Evolutionary conservation across 768 basidiomycete genomes (phyloP).

Genomic region (Ephemerocybe angulata): DNA sequence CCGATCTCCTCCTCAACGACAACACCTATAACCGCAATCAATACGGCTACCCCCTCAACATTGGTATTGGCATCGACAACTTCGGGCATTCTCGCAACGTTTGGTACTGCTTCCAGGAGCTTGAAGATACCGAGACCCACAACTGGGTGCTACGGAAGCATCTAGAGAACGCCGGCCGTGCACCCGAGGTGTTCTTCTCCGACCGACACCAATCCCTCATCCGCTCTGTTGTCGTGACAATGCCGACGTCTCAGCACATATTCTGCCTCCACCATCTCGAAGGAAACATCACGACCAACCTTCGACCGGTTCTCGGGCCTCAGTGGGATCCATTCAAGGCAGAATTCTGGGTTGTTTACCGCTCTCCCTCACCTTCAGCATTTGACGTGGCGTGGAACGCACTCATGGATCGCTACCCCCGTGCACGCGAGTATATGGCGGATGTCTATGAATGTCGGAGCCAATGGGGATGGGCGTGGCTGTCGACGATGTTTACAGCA

Average conservation of each 20-base stretch:
- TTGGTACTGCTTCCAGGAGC: constrained; percentile 23
- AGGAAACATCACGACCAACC: constrained; percentile 21
- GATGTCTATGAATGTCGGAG: constrained; percentile 25
- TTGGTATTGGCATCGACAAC: constrained; percentile 21
- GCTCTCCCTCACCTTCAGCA: constrained; percentile 23
- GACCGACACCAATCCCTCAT: constrained; percentile 13
- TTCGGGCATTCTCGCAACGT: constrained; percentile 14
- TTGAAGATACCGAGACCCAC: constrained; percentile 11
- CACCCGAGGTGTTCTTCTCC: constrained; percentile 11
- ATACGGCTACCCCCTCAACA: constrained; percentile 18
- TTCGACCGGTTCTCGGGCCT: constrained; percentile 14
- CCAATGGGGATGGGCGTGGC: constrained; percentile 34
- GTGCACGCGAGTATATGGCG: constrained; percentile 23
- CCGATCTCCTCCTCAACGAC: constrained; percentile 22
- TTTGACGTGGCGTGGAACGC: constrained; percentile 20
- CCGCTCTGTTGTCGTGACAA: not conserved
- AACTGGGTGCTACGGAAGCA: constrained; percentile 19
- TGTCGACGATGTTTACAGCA: constrained; percentile 25
- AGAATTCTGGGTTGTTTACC: constrained; percentile 26
- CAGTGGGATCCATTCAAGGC: constrained; percentile 20
- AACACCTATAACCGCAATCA: constrained; percentile 20
- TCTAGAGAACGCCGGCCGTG: constrained; percentile 4
- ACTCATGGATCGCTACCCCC: constrained; percentile 15
- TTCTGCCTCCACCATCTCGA: constrained; percentile 27
- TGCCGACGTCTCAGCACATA: constrained; percentile 10